These are phyloP conservation scores for Fusarium liriodendri DNA, from an alignment of 2,329 filamentous ascomycete genomes.

Conservation along the genomic window DNA sequence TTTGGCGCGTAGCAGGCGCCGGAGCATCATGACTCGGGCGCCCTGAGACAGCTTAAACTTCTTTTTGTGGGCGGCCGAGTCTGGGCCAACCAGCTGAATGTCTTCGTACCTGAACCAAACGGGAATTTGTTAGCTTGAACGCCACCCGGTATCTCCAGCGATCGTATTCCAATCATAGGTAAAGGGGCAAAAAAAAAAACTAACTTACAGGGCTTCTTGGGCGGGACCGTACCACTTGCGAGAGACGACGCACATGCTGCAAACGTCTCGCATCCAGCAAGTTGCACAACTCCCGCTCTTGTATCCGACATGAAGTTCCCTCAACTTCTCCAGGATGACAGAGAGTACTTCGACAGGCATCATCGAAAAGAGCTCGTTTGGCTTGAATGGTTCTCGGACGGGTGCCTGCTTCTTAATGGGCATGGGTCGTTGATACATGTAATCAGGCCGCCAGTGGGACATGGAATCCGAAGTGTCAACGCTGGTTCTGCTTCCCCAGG, in stretches of 20 bases:
- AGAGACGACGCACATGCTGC: constrained; percentile 61
- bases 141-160: constrained; percentile 3
- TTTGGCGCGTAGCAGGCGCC: constrained; percentile 66
- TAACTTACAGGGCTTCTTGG: constrained; percentile 61
- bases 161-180: constrained; percentile 2
- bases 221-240: constrained; percentile 65
- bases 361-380: constrained; percentile 65
- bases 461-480: constrained; percentile 54
- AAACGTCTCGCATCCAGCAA: constrained; percentile 73
- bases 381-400: constrained; percentile 47
- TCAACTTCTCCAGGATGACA: constrained; percentile 66
- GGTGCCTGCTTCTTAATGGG: constrained; percentile 32
- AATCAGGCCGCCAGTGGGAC: constrained; percentile 31
- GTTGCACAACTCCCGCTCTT: constrained; percentile 68
- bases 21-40: constrained; percentile 65
- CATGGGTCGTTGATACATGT: constrained; percentile 39
- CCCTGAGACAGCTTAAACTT: constrained; percentile 65
- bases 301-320: constrained; percentile 60
- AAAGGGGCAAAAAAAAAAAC: neutral
- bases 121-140: constrained; percentile 21
- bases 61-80: constrained; percentile 67
- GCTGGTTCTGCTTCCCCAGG: constrained; percentile 53
- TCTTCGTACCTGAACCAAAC: constrained; percentile 62
- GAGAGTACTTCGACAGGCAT: constrained; percentile 70
- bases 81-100: constrained; percentile 68